Conservation (phyloP, 1,139 yeast species). For the Zygoascus sp. region DNA sequence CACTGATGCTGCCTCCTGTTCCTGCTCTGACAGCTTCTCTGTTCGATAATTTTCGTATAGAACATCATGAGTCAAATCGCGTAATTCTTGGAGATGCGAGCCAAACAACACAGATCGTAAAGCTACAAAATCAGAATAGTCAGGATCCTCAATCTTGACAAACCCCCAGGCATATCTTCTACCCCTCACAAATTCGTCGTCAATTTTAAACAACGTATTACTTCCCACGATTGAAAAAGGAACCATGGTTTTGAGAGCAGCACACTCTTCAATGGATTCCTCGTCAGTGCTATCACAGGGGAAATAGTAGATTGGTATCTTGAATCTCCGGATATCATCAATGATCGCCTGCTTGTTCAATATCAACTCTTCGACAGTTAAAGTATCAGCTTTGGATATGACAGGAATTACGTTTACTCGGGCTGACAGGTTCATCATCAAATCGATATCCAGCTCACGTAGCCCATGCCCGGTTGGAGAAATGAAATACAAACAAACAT, state of each 20-base stretch:
- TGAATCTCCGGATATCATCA: constrained; percentile 70
- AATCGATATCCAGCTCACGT: constrained; percentile 67
- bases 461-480: constrained; percentile 74
- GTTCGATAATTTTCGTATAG: constrained; percentile 92
- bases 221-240: constrained; percentile 88
- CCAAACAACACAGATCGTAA: constrained; percentile 80
- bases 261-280: constrained; percentile 78
- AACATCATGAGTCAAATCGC: constrained; percentile 88
- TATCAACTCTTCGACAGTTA: constrained; percentile 70
- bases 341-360: constrained; percentile 58
- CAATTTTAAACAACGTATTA: constrained; percentile 26
- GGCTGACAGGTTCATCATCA: constrained; percentile 71
- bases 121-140: constrained; percentile 76
- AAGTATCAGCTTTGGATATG: constrained; percentile 79
- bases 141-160: constrained; percentile 64
- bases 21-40: constrained; percentile 57
- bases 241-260: constrained; percentile 63
- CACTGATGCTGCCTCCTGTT: not conserved
- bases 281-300: constrained; percentile 55
- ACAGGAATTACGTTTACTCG: constrained; percentile 88
- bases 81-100: constrained; percentile 89
- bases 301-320: constrained; percentile 82
- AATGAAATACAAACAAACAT: constrained; percentile 65
- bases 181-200: constrained; percentile 49
- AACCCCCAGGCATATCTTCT: constrained; percentile 95